A percentile compares a stretch with the other conserved stretches of the same genome.
phyloP scores from a whole-genome alignment of 2,329 filamentous ascomycete genomes.

The Venturia aucupariae region DNA sequence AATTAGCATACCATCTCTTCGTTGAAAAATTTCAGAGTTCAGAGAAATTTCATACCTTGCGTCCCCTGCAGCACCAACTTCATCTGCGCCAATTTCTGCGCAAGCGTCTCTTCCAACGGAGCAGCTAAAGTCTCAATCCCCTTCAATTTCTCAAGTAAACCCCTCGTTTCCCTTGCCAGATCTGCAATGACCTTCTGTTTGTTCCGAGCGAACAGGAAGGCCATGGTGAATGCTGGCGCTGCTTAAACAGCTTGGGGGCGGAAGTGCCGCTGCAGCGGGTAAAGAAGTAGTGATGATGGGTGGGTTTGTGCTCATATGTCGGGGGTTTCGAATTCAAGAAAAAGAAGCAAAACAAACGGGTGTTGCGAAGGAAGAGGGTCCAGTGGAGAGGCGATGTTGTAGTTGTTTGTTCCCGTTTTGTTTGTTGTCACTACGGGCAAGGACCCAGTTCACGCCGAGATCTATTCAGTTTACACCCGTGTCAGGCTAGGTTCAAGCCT shows the following conservation, averaged over 20 bases:
- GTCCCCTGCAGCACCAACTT: constrained; percentile 90
- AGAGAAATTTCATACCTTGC: constrained; percentile 51
- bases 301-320: background rate
- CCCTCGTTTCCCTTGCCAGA: constrained; percentile 53
- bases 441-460: background rate
- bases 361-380: background rate
- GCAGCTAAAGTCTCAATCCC: constrained; percentile 47
- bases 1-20: background rate
- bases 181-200: constrained; percentile 54
- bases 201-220: constrained; percentile 58
- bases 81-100: constrained; percentile 80
- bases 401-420: constrained; percentile 3
- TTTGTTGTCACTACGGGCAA: constrained; percentile 1
- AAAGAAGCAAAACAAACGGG: background rate
- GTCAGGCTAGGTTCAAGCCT: background rate
- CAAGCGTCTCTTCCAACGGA: constrained; percentile 72
- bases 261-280: background rate
- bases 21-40: too few relatives aligned
- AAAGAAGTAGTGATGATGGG: background rate
- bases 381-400: background rate
- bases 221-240: constrained; percentile 39
- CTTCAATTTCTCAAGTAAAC: constrained; percentile 49
- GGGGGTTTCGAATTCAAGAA: background rate
- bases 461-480: background rate
- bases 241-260: background rate